These are phyloP conservation scores for Arachnomyces sp. DNA, from an alignment of 2,329 filamentous ascomycete genomes.

Conservation along the genomic window DNA sequence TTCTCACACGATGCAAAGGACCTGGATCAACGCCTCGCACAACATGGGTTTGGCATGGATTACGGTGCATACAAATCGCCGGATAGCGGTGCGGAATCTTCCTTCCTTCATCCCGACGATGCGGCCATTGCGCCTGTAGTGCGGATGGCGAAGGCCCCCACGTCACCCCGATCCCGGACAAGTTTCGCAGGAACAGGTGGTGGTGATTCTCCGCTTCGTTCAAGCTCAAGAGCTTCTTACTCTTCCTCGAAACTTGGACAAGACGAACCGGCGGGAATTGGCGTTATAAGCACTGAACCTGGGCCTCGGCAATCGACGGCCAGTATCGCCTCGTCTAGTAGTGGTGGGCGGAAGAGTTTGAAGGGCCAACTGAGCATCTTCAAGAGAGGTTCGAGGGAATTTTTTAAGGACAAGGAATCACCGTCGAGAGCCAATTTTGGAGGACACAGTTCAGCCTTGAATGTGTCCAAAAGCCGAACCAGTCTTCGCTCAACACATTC, in stretches of 20 bases:
- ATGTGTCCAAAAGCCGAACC: slow-evolving; percentile 27
- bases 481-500: slow-evolving; percentile 34
- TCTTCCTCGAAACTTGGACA: slow-evolving; percentile 24
- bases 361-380: slow-evolving; percentile 27
- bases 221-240: slow-evolving; percentile 30
- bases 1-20: slow-evolving; percentile 17
- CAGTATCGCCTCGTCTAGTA: slow-evolving; percentile 34
- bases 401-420: slow-evolving; percentile 29
- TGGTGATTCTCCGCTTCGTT: slow-evolving; percentile 30
- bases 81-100: slow-evolving; percentile 42
- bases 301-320: slow-evolving; percentile 29
- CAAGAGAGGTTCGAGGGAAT: slow-evolving; percentile 30
- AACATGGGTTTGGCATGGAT: slow-evolving; percentile 57
- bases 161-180: slow-evolving; percentile 57
- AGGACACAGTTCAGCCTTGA: slow-evolving; percentile 24
- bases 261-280: slow-evolving; percentile 28
- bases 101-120: slow-evolving; percentile 46
- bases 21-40: slow-evolving; percentile 13
- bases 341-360: slow-evolving; percentile 30
- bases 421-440: slow-evolving; percentile 22
- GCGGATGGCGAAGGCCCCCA: slow-evolving; percentile 72
- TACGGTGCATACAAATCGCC: slow-evolving; percentile 57
- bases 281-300: slow-evolving; percentile 33
- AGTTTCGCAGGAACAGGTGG: slow-evolving; percentile 54
- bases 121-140: slow-evolving; percentile 61